Conservation (phyloP, 805 yeast species). For the Metschnikowia orientalis region DNA sequence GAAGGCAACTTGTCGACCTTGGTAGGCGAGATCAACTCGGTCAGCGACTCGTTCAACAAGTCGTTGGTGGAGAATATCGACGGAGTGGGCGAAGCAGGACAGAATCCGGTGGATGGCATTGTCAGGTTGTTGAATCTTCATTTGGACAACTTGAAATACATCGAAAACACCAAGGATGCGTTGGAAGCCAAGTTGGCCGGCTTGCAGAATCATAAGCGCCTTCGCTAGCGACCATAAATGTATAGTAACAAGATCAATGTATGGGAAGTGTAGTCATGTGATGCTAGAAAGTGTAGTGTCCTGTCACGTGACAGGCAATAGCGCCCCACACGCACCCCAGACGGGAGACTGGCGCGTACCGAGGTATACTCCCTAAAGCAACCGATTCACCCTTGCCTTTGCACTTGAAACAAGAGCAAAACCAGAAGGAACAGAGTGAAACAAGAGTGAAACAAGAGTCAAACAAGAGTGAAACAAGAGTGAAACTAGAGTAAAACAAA, state of each 20-base stretch:
- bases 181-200: conserved; percentile 60
- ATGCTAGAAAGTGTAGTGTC: no score
- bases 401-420: no score
- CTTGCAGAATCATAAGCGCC: conserved; percentile 10
- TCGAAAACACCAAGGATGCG: conserved; percentile 67
- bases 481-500: no score
- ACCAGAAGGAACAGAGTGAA: no score
- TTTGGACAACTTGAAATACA: conserved; percentile 81
- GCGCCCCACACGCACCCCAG: no score
- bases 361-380: no score
- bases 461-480: no score
- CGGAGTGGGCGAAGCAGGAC: conserved; percentile 24
- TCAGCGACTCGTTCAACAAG: conserved; percentile 74
- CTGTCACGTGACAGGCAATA: no score
- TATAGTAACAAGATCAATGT: neutral
- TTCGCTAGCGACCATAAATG: conserved; percentile 4
- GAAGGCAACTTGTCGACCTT: conserved; percentile 73
- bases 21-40: conserved; percentile 77
- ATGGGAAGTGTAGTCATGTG: no score
- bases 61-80: conserved; percentile 35
- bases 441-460: no score
- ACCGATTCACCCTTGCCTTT: no score
- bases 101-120: conserved; percentile 57
- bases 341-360: no score
- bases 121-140: conserved; percentile 83